Base-by-base conservation (phyloP, 148 eudicot species). In the Cornus kousa region DNA sequence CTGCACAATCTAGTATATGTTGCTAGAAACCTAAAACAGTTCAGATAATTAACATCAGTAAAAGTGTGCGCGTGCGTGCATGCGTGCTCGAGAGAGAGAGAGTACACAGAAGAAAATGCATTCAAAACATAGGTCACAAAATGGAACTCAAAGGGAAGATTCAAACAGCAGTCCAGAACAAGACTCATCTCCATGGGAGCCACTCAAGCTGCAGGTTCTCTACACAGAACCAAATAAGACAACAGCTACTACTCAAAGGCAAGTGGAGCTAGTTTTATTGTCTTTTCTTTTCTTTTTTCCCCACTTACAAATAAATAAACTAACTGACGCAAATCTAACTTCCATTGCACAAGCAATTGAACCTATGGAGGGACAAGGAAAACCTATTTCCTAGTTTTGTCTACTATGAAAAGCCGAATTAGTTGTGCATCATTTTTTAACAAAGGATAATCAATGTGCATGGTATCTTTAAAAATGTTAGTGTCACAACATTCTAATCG, bases 1-100 rank as follows among this genome's bases (percentile, higher is more conserved):
- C 53, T 48, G 9, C 8, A 11, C 53, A 48, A 48, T 37, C 68
- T 59, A 60, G 7, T 74, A 39, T 37, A 10, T 35, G 8, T 17
- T n/a, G 68, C 62, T 35, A 35, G 77, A 60, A 74, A 31, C 43
- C 78, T 69, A 75, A 75, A 10, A 37, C 40, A 24, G 28, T 40
- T 53, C 9, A 65, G 17, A 35, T 35, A 37, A 60, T 48, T 11
- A 48, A 48, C 2, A n/a, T 4, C 33, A 24, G 16, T 35, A 35
- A 2, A 35, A 3, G 33, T 67, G n/a, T 32, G 43, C 16, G n/a
- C 13, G 71, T 16, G 43, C 10, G n/a, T 13, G 71, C 3, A 43
- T 1, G 71, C 10, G 43, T 13, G 71, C 1, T n/a, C 7, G 53
- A 48, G 53, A 48, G 37, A 35, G 37, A 35, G 37, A 35, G 53